These are phyloP conservation scores for Mycena citricolor DNA, from an alignment of 1,284 basidiomycete species.

Conservation along the genomic window DNA sequence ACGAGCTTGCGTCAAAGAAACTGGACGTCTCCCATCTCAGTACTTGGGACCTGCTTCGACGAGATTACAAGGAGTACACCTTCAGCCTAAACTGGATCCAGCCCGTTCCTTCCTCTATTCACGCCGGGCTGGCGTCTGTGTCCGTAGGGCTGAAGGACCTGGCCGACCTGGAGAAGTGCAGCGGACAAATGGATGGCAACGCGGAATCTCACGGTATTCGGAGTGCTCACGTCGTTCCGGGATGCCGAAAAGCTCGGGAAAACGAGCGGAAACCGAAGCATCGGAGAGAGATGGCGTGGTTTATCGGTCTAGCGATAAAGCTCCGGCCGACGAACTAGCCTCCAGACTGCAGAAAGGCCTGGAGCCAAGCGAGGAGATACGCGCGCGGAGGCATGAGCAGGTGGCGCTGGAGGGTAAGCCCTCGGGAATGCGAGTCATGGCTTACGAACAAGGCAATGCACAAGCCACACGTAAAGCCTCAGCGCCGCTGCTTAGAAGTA, in stretches of 20 bases:
- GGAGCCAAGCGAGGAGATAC: constrained; percentile 53
- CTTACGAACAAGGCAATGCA: constrained; percentile 78
- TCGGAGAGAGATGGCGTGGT: constrained; percentile 67
- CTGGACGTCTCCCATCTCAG: constrained; percentile 65
- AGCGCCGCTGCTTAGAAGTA: constrained; percentile 70
- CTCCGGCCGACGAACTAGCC: constrained; percentile 39
- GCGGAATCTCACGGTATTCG: constrained; percentile 63
- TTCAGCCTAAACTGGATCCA: constrained; percentile 43
- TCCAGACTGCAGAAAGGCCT: constrained; percentile 52
- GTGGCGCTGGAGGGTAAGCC: constrained; percentile 33
- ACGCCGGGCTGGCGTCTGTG: constrained; percentile 75
- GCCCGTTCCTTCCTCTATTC: constrained; percentile 37
- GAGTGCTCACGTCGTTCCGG: constrained; percentile 73
- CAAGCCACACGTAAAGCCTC: constrained; percentile 77
- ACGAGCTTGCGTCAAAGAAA: constrained; percentile 63
- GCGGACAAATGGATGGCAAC: constrained; percentile 70
- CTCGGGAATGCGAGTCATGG: constrained; percentile 33
- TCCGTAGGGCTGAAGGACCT: constrained; percentile 62
- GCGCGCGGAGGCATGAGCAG: constrained; percentile 44
- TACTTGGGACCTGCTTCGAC: constrained; percentile 75
- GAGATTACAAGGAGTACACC: constrained; percentile 92
- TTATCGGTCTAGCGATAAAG: constrained; percentile 46
- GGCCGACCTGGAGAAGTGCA: constrained; percentile 47
- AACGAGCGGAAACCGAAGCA: constrained; percentile 60
- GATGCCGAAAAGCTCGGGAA: constrained; percentile 41